Evolutionary conservation across 768 basidiomycete genomes (phyloP), one percentile per base, ranked within the genome.

Genomic region (Mycena leptocephala): DNA sequence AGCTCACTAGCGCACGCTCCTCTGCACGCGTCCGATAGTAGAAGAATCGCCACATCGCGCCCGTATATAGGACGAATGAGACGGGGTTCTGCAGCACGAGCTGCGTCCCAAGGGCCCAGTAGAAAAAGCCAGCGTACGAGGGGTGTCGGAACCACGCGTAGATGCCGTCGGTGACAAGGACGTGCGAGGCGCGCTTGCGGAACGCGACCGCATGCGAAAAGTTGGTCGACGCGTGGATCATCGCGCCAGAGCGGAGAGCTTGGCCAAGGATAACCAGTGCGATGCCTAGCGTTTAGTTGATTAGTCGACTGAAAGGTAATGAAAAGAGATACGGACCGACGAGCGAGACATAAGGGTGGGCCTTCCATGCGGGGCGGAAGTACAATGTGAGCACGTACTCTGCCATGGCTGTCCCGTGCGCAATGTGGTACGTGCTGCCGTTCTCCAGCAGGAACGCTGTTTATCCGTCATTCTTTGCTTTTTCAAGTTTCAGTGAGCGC

Each of bases 51-150:
- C 95, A 97, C 7, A 99, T 87, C 1, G 97, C 84, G 43, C 90
- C 76, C 2, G 89, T 80, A 81, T 95, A 99, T 2, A 92, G 83
- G 2, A 93, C 55, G 77, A 95, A 93, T 18, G 93, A 92, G 20
- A 97, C 35, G 0, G 95, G 91, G 82, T 99, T 99, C 81, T 97
- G 97, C 26, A 99, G 88, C 0, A 96, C 91, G 43, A 99, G 85
- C 83, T 99, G 98, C 0, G 97, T 98, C 2, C 97, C 97, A 32
- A 99, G 81, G 0, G 97, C 97, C 98, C 98, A 99, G 84, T 98
- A 99, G 84, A 95, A 98, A 88, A 99, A 99, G 2, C 97, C 98
- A 2, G 96, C 92, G 79, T 99, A 99, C 0, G 98, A 98, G 14
- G 98, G 98, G 85, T 99, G 98, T 18, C 98, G 92, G 75, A 93